phyloP scores from a whole-genome alignment of 2,329 filamentous ascomycete species.

The Botrytis porri region DNA sequence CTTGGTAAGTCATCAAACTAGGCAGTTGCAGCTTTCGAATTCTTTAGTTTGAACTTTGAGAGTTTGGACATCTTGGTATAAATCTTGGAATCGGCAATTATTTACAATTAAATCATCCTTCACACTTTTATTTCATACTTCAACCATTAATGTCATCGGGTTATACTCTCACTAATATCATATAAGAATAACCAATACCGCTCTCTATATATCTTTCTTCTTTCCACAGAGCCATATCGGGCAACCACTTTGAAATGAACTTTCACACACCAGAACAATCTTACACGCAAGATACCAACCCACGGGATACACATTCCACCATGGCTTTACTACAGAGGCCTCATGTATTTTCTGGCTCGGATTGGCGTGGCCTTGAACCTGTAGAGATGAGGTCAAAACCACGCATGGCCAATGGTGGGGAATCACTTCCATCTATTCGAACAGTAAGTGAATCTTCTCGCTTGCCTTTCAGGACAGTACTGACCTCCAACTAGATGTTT shows the following conservation, averaged over 20 bases:
- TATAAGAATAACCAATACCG: background rate
- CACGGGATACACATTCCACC: background rate
- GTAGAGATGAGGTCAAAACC: conserved; percentile 9
- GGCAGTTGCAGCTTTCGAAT: background rate
- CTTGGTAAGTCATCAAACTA: background rate
- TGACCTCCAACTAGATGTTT: background rate
- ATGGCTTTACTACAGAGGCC: background rate
- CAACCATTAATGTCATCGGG: background rate
- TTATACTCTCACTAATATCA: background rate
- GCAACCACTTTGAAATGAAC: conserved; percentile 1
- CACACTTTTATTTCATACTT: background rate
- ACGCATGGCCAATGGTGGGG: background rate
- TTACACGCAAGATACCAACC: background rate
- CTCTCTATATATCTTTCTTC: background rate
- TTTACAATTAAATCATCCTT: background rate
- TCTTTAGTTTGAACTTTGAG: background rate
- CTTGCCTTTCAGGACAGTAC: background rate
- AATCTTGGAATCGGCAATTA: background rate
- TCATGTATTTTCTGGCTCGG: background rate
- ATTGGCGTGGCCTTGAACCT: conserved; percentile 2
- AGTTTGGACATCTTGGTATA: background rate
- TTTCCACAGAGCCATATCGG: background rate
- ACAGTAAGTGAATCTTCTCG: background rate
- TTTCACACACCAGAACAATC: conserved; percentile 1
- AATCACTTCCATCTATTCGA: conserved; percentile 12